Evolutionary conservation across 805 yeast genomes (phyloP).

Genomic region (Martiniozyma abietophila): DNA sequence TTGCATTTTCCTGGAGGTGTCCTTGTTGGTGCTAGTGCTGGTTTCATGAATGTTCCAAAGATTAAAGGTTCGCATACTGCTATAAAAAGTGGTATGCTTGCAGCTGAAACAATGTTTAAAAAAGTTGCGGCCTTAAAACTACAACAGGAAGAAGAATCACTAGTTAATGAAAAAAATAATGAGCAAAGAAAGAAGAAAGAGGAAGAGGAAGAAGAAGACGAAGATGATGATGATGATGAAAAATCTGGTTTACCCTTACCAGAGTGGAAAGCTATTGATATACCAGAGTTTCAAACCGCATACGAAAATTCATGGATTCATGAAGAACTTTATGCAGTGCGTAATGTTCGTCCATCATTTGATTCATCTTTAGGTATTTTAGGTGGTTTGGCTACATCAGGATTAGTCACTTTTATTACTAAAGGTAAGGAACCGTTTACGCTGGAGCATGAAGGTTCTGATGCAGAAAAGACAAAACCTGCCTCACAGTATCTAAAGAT

Average conservation of each 20-base stretch:
- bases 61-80: constrained; percentile 98
- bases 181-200: constrained; percentile 21
- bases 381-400: constrained; percentile 82
- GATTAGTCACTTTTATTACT: constrained; percentile 69
- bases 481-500: constrained; percentile 65
- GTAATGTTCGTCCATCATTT: constrained; percentile 92
- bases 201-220: constrained; percentile 33
- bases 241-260: constrained; percentile 29
- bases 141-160: constrained; percentile 29
- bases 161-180: constrained; percentile 24
- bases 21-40: constrained; percentile 91
- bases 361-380: constrained; percentile 61
- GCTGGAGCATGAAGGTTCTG: constrained; percentile 54
- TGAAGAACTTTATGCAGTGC: constrained; percentile 72
- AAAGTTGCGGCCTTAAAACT: constrained; percentile 38
- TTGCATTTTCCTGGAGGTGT: constrained; percentile 94
- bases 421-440: constrained; percentile 88
- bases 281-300: constrained; percentile 52
- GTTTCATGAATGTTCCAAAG: constrained; percentile 95
- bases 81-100: constrained; percentile 89
- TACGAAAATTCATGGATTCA: constrained; percentile 77
- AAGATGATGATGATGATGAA: constrained; percentile 31
- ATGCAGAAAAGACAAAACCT: constrained; percentile 58
- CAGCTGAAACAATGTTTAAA: constrained; percentile 73
- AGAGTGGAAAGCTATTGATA: constrained; percentile 36